Base-by-base conservation (phyloP, 2,329 filamentous ascomycete species). In the Talaromyces sp. region DNA sequence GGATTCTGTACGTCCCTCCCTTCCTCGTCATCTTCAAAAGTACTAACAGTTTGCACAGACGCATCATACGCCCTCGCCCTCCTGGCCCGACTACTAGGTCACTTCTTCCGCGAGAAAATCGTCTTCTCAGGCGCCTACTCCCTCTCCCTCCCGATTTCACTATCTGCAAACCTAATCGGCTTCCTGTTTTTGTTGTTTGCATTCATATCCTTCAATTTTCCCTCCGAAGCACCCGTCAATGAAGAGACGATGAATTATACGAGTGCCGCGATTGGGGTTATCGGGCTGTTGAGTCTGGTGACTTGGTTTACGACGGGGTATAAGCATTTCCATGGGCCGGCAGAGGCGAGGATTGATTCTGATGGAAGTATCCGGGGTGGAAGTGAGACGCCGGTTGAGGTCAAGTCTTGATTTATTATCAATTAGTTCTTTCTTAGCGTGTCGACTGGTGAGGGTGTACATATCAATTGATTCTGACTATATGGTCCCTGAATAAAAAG, bases 201-300 rank as follows among this genome's bases (percentile, higher is more conserved):
- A 2, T 81, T 80, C 31, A 82, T 86, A 61, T 84, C 83, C 0
- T 85, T 86, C 70, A 87, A 86, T 64, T 84, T 87, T 64, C 84
- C 85, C 0, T 80, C 77, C 0, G 70, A 78, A 0, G 79, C 72
- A 7, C 85, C 85, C 0, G 83, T 87, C n/a, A 78, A 75, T 1
- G 77, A 77, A 39, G 78, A 83, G 31, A 84, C 84, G 41, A 87
- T 87, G 84, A 87, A 86, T 65, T 86, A 86, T 67, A 86, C 83
- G 0, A 82, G 79, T 24, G 84, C 85, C 0, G 84, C 84, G 0
- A 81, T 86, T 35, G 84, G 84, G 0, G 76, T 84, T 1, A 82
- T 86, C 45, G 84, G 82, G 71, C 66, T 85, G 5, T 76, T 87
- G 19, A 82, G 80, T 16, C 48, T 78, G 1, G 69, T 82, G 2